Evolutionary conservation across 192 early-diverging fungal genomes (phyloP), one percentile per base, ranked within the genome.

Genomic region (Haplosporangium gracile): DNA sequence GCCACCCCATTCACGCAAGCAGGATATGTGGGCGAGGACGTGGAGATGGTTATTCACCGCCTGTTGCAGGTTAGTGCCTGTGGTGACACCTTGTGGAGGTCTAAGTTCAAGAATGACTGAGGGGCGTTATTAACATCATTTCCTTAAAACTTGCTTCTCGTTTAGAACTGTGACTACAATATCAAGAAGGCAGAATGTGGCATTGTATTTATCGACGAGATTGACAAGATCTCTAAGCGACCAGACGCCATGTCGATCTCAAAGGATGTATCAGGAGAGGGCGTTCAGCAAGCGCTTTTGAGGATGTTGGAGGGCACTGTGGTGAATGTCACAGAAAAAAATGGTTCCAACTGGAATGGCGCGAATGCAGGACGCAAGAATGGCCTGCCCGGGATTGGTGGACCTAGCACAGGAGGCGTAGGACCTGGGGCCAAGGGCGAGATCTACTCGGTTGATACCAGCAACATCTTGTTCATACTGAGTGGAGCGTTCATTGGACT

Each of bases 21-120:
- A 24, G 97, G 97, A 8, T 97, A 97, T 83, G 97, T 97, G 11
- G 97, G 97, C 53, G 97, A 97, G 77, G 97, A 97, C 87, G 96
- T 97, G 24, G 97, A 97, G 80, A 86, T 95, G 29, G 96, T 96
- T 38, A 96, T 97, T 74, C 94, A 95, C 70, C 89, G 96, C 32
- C 87, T 97, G 57, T 84, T 97, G 71, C 97, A 97, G 88, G 93
- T 90, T 83, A 70, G 47, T 34, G 6, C 32, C 39, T 6, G 24
- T 13, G 49, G 11, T 29, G 15, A 49, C 40, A 16, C 51, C 8
- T 9, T 74, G n/a, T 32, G 29, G 2, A 65, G 1, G 26, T 65
- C 29, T 32, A 11, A 0, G n/a, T 15, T 15, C 29, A 65, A 0
- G 26, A 65, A 32, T 9, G 0, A 18, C 10, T 65, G 60, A 65